Base-by-base conservation (phyloP, 2,329 filamentous ascomycete genomes). In the Aphanocladium album region DNA sequence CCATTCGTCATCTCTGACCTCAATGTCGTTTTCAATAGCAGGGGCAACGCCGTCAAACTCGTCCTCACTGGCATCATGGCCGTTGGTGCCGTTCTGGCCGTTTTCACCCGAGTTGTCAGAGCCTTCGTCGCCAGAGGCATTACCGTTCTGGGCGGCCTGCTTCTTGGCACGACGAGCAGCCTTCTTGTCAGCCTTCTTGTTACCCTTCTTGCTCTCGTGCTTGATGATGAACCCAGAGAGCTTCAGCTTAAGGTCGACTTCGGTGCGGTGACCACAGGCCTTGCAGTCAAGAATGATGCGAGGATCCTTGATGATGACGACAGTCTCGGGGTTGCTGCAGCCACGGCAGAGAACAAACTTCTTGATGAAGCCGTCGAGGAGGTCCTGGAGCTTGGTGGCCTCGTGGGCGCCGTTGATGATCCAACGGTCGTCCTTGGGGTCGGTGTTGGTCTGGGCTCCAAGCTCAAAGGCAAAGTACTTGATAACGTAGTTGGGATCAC, bases 401-500 rank as follows among this genome's bases (percentile, higher is more conserved):
- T 99, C 95, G 75, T 99, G 95, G 67, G 93, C 91, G 74, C 95
- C 95, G 80, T 99, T 99, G 85, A 99, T 98, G 80, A 99, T 99
- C 93, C 95, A 99, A 75, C 95, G 95, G 76, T 99, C 95, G 76
- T 98, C 93, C 71, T 91, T 88, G 67, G 95, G 93, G 74, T 97
- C 95, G 69, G 92, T 93, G 80, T 97, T 98, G 81, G 95, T 97
- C 82, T 98, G 95, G 70, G 95, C 95, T 75, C 95, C 95, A 62
- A 99, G 88, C 80, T 99, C 95, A 76, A 99, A 98, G 70, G 95
- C 95, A 73, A 99, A 99, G 83, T 96, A 99, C 83, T 99, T 99
- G 88, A 99, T 98, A 74, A 99, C 86, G 76, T 97, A 96, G 72
- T 91, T 83, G 66, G 93, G 91, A 66, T 93, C 93, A 70, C 95